Evolutionary conservation across 1,284 basidiomycete species (phyloP).

Genomic region (Acaromyces ingoldii): DNA sequence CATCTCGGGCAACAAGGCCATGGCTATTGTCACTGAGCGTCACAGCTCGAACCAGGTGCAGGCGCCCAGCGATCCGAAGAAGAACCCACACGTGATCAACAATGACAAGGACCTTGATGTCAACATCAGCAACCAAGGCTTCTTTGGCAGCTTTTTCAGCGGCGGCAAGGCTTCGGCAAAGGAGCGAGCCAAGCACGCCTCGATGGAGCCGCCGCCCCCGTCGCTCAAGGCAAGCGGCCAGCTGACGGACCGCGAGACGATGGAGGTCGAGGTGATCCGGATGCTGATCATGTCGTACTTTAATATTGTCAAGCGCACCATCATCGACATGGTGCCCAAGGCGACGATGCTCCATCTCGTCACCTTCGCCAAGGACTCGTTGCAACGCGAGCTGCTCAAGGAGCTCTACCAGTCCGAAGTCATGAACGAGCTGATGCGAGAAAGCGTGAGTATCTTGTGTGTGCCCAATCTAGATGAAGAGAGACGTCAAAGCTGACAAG

Average conservation of each 20-base stretch:
- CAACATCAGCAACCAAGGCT: slow-evolving; percentile 72
- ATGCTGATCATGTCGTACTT: slow-evolving; percentile 55
- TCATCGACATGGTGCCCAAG: slow-evolving; percentile 97
- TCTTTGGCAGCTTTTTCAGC: slow-evolving; percentile 91
- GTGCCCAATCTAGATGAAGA: too few relatives aligned
- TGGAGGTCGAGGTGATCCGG: slow-evolving; percentile 98
- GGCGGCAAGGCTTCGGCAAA: slow-evolving; percentile 57
- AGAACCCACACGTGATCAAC: slow-evolving; percentile 63
- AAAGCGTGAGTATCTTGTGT: too few relatives aligned
- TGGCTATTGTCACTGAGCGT: slow-evolving; percentile 76
- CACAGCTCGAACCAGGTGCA: slow-evolving; percentile 64
- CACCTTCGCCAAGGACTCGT: slow-evolving; percentile 81
- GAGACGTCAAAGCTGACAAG: too few relatives aligned
- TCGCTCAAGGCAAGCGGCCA: slow-evolving; percentile 87
- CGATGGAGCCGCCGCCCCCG: slow-evolving; percentile 83
- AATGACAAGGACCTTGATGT: slow-evolving; percentile 91
- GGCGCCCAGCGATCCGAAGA: slow-evolving; percentile 25
- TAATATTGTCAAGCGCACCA: slow-evolving; percentile 79
- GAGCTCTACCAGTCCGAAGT: slow-evolving; percentile 48
- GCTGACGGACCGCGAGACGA: slow-evolving; percentile 86
- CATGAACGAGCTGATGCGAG: slow-evolving; percentile 49
- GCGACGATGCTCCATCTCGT: slow-evolving; percentile 93
- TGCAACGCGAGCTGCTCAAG: slow-evolving; percentile 75
- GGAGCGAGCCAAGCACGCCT: slow-evolving; percentile 65
- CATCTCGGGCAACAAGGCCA: slow-evolving; percentile 92